Conservation (phyloP, 106 monocot species). For the Platanthera guangdongensis region DNA sequence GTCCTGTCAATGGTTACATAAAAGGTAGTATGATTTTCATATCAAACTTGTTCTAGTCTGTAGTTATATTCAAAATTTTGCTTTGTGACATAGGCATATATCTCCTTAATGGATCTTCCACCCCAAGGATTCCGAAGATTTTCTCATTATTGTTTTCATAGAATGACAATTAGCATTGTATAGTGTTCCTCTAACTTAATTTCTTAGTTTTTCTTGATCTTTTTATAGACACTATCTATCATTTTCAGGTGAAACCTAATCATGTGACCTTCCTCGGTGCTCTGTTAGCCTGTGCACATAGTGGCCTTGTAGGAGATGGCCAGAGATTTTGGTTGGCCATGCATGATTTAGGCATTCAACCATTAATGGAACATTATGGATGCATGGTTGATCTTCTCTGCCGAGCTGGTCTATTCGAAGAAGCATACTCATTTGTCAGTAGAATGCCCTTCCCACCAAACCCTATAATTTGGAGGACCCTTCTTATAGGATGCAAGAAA, state of each 20-base stretch:
- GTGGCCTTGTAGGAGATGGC: slow-evolving; percentile 74
- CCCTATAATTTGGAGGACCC: slow-evolving; percentile 78
- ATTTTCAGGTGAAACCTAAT: slow-evolving; percentile 69
- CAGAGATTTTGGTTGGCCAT: slow-evolving; percentile 55
- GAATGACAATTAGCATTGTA: not conserved
- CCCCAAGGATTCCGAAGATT: not conserved
- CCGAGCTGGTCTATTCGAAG: slow-evolving; percentile 52
- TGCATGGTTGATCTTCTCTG: slow-evolving; percentile 95
- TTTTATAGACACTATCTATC: not conserved
- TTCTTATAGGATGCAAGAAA: slow-evolving; percentile 70
- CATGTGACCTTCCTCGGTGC: slow-evolving; percentile 79
- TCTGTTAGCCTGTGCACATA: slow-evolving; percentile 75
- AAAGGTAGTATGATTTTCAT: not conserved
- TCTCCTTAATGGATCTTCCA: not conserved
- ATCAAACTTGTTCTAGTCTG: not conserved
- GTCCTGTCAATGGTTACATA: not conserved
- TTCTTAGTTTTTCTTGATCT: not conserved
- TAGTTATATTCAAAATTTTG: not conserved
- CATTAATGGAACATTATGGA: slow-evolving; percentile 85
- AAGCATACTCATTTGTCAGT: slow-evolving; percentile 59
- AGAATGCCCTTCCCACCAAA: slow-evolving; percentile 70
- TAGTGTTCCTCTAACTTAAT: not conserved
- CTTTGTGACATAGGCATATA: not conserved
- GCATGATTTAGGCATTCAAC: slow-evolving; percentile 58
- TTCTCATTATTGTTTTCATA: not conserved